These are phyloP conservation scores for Malus orientalis DNA, from an alignment of 306 rosid species.

Conservation along the genomic window DNA sequence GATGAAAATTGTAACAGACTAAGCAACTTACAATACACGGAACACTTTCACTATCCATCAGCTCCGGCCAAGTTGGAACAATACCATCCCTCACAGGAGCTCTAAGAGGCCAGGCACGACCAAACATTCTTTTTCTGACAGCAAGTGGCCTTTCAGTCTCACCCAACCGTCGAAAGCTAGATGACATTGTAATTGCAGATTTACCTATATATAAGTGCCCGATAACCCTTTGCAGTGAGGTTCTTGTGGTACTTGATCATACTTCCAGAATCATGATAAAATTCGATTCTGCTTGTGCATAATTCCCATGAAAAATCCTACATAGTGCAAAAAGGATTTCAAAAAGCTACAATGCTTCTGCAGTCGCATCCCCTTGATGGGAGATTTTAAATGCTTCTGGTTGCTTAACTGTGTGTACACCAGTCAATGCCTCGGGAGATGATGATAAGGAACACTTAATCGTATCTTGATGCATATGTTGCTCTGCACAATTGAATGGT, in stretches of 20 bases:
- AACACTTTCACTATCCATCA: slow-evolving; percentile 27
- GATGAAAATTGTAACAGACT: not conserved
- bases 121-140: slow-evolving; percentile 88
- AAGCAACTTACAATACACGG: slow-evolving; percentile 73
- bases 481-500: too few relatives aligned
- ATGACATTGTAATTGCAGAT: slow-evolving; percentile 14
- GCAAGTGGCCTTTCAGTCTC: slow-evolving; percentile 74
- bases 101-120: slow-evolving; percentile 94
- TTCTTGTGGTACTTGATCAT: slow-evolving; percentile 81
- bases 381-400: too few relatives aligned
- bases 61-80: slow-evolving; percentile 87
- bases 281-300: slow-evolving; percentile 38
- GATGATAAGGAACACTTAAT: too few relatives aligned
- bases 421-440: too few relatives aligned
- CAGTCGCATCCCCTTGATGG: too few relatives aligned
- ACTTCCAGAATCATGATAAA: slow-evolving; percentile 70
- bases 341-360: slow-evolving; percentile 1
- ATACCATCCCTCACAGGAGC: slow-evolving; percentile 84
- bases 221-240: slow-evolving; percentile 70
- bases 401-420: too few relatives aligned
- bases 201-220: slow-evolving; percentile 84
- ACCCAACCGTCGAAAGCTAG: slow-evolving; percentile 68
- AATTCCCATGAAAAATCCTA: slow-evolving; percentile 60
- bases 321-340: slow-evolving; percentile 16
- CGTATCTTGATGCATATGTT: too few relatives aligned